These are phyloP conservation scores for Suhomyces wounanorum DNA, from an alignment of 1,139 yeast genomes.

Conservation along the genomic window DNA sequence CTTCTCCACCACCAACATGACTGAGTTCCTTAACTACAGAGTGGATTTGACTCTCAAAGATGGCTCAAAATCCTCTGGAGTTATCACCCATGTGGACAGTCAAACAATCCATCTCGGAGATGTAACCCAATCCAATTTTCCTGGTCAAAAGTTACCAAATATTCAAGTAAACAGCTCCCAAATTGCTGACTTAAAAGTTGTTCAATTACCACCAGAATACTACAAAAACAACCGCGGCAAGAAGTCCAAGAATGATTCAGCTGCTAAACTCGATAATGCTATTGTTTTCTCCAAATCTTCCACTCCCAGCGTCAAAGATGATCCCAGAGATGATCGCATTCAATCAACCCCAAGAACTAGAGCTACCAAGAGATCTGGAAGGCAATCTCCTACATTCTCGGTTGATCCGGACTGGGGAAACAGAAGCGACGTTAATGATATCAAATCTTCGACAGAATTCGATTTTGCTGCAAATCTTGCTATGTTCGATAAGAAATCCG, in stretches of 20 bases:
- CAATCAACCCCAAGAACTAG: constrained; percentile 3
- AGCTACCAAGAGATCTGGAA: constrained; percentile 4
- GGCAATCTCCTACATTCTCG: constrained; percentile 13
- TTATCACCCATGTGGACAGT: constrained; percentile 46
- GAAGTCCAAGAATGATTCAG: constrained; percentile 17
- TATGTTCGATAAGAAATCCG: constrained; percentile 78
- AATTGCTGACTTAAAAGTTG: constrained; percentile 52
- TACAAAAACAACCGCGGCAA: constrained; percentile 20
- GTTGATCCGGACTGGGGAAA: constrained; percentile 49
- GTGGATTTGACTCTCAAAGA: constrained; percentile 52
- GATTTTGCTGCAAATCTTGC: constrained; percentile 84
- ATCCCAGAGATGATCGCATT: neutral
- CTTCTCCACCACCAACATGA: constrained; percentile 2
- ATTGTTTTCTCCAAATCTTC: constrained; percentile 26
- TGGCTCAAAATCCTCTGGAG: constrained; percentile 48
- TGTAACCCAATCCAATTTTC: constrained; percentile 27
- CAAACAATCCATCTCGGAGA: constrained; percentile 39
- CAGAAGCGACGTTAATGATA: constrained; percentile 46
- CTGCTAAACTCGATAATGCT: constrained; percentile 28
- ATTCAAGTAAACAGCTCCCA: constrained; percentile 33
- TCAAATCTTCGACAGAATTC: constrained; percentile 65
- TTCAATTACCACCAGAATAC: constrained; percentile 46
- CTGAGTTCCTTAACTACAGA: constrained; percentile 56
- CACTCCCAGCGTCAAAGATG: constrained; percentile 6
- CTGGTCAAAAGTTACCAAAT: constrained; percentile 20